Percentiles rank a stretch among this genome's conserved stretches.
These are phyloP conservation scores for Psilocybe azurescens DNA, from an alignment of 768 basidiomycete genomes.

Conservation along the genomic window DNA sequence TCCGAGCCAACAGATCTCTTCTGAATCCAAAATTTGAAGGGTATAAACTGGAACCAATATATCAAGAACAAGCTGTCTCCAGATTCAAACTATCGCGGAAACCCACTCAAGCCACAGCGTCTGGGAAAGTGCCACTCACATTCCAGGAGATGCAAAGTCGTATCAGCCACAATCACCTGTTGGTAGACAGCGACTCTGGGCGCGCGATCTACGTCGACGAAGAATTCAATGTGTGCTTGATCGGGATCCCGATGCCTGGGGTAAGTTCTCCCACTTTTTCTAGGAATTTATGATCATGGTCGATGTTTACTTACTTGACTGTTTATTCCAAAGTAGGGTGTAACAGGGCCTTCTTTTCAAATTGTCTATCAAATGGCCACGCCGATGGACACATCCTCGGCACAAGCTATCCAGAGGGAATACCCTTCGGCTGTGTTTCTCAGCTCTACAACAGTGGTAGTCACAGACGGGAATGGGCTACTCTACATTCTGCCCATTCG, in stretches of 20 bases:
- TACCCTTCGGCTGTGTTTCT: conserved; percentile 77
- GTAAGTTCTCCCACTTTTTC: conserved; percentile 47
- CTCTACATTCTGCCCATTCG: conserved; percentile 63
- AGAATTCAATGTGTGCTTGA: conserved; percentile 60
- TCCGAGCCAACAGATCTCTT: conserved; percentile 55
- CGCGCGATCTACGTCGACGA: conserved; percentile 73
- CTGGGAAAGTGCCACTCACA: conserved; percentile 65
- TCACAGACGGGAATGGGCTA: conserved; percentile 74
- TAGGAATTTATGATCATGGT: not conserved
- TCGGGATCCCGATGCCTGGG: conserved; percentile 50
- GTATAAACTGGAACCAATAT: conserved; percentile 72
- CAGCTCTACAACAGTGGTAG: conserved; percentile 50
- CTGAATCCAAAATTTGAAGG: conserved; percentile 87
- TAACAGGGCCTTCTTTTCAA: conserved; percentile 54
- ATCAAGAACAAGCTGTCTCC: conserved; percentile 58
- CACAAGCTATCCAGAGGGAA: conserved; percentile 55
- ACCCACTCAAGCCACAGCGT: conserved; percentile 65
- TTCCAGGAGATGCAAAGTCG: conserved; percentile 86
- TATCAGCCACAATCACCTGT: conserved; percentile 84
- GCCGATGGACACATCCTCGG: conserved; percentile 47
- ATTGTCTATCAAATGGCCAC: conserved; percentile 65
- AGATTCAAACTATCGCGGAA: conserved; percentile 57
- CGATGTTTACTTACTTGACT: conserved; percentile 5
- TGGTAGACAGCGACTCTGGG: conserved; percentile 47
- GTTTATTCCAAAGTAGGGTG: conserved; percentile 49